Percentiles rank a stretch among this genome's conserved stretches.
These are phyloP conservation scores for Globisporangium spiculum DNA, from an alignment of 352 stramenopile genomes.

Conservation along the genomic window DNA sequence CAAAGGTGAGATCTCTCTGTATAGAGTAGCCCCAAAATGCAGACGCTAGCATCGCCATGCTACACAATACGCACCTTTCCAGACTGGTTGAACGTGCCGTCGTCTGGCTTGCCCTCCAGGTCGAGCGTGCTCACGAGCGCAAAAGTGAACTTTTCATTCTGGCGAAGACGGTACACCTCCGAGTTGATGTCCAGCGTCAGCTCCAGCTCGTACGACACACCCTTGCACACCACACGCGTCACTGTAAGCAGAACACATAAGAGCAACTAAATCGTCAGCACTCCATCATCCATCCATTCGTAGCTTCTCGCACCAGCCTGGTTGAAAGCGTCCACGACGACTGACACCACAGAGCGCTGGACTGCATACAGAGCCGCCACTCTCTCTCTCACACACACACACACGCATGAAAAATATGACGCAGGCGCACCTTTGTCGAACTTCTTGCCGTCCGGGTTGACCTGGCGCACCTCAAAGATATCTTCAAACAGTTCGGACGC, in stretches of 20 bases:
- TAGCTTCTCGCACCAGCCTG: neutral
- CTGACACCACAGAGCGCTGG: neutral
- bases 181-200: constrained; percentile 98
- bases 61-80: constrained; percentile 59
- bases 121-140: constrained; percentile 95
- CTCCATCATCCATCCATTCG: neutral
- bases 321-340: neutral
- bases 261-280: constrained; percentile 13
- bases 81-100: constrained; percentile 92
- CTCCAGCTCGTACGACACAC: constrained; percentile 97
- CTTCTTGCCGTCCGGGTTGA: constrained; percentile 99
- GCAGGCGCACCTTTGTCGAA: constrained; percentile 87
- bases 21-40: neutral
- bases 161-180: constrained; percentile 94
- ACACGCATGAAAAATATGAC: neutral
- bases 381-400: neutral
- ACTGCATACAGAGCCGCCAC: neutral
- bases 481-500: constrained; percentile 96
- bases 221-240: constrained; percentile 95
- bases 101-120: constrained; percentile 95
- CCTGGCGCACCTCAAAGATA: constrained; percentile 96
- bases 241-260: constrained; percentile 40
- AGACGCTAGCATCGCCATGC: neutral
- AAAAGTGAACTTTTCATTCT: constrained; percentile 97
- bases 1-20: neutral